Evolutionary conservation across 169 alveolate genomes (phyloP).

Genomic region (Theileria sp.): DNA sequence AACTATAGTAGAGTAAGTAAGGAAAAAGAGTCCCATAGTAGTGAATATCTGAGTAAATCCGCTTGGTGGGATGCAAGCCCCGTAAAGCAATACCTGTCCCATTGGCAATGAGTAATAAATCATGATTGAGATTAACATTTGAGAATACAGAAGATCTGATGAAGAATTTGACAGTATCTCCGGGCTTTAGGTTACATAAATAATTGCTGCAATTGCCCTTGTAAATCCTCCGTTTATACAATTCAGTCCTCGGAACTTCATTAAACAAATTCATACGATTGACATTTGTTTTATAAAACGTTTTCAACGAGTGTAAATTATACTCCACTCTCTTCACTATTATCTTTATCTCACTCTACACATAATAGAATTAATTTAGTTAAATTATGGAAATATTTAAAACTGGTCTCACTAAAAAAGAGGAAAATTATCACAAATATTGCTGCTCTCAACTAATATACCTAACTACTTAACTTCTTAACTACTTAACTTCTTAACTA

Average conservation of each 20-base stretch:
- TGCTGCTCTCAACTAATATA: too few relatives aligned
- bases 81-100: slow-evolving; percentile 64
- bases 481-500: too few relatives aligned
- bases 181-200: slow-evolving; percentile 30
- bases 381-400: too few relatives aligned
- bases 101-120: slow-evolving; percentile 69
- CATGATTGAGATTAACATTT: slow-evolving; percentile 16
- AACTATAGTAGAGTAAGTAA: neutral
- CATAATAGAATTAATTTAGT: too few relatives aligned
- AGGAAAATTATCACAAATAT: too few relatives aligned
- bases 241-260: neutral
- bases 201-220: slow-evolving; percentile 56
- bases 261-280: neutral
- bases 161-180: slow-evolving; percentile 54
- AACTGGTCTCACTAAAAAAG: too few relatives aligned
- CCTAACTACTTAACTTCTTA: neutral
- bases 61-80: neutral
- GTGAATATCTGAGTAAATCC: too few relatives aligned
- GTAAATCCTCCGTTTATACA: slow-evolving; percentile 30
- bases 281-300: neutral
- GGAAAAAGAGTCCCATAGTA: neutral
- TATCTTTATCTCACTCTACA: neutral
- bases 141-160: slow-evolving; percentile 51
- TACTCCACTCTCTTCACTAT: slow-evolving; percentile 36
- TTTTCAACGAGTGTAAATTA: slow-evolving; percentile 36